These are phyloP conservation scores for Persicaria tinctoria DNA, from an alignment of 148 eudicot species.

Conservation along the genomic window DNA sequence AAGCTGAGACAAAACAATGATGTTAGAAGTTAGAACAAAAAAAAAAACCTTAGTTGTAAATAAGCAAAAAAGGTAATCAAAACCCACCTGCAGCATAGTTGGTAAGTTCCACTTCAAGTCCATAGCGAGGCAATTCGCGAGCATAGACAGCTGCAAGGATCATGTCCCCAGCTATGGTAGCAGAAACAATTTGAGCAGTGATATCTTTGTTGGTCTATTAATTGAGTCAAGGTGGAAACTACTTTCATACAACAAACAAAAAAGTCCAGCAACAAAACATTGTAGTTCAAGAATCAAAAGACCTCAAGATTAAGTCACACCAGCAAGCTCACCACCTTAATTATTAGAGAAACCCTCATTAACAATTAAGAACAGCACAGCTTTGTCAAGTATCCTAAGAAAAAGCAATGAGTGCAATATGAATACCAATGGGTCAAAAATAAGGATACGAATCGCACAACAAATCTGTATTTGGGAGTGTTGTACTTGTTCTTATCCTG, in stretches of 20 bases:
- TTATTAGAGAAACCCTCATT: background rate
- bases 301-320: background rate
- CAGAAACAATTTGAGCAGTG: constrained; percentile 51
- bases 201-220: constrained; percentile 67
- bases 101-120: constrained; percentile 69
- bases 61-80: background rate
- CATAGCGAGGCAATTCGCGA: constrained; percentile 73
- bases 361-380: background rate
- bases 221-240: constrained; percentile 23
- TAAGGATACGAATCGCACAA: constrained; percentile 66
- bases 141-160: constrained; percentile 71
- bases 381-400: background rate
- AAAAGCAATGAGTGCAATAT: background rate
- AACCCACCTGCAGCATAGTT: constrained; percentile 65
- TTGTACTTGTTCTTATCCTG: constrained; percentile 43
- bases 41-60: no score
- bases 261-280: background rate
- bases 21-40: background rate
- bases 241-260: background rate
- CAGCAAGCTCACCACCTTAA: background rate
- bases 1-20: constrained; percentile 26
- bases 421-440: background rate
- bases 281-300: no score
- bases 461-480: constrained; percentile 36
- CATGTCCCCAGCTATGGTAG: constrained; percentile 68